Base-by-base conservation (phyloP, 192 early-diverging fungal species). In the Podila verticillata region DNA sequence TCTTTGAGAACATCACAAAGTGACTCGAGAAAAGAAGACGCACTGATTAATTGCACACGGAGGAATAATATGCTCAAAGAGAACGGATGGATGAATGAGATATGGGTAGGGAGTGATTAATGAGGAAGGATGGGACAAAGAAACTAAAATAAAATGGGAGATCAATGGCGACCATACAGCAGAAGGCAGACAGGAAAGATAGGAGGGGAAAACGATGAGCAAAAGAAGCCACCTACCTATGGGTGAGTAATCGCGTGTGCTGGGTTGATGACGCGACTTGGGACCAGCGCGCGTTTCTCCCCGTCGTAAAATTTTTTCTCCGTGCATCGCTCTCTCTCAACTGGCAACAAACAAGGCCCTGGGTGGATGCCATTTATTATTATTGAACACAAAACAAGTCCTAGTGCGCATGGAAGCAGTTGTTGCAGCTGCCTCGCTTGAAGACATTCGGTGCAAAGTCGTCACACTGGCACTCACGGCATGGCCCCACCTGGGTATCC, bases 361-460 rank as follows among this genome's bases (percentile, higher is more conserved):
- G 36, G 32, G 32, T 34, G 32, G 36, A 8, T 39, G 36, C 36
- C 8, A n/a, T 26, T 8, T 58, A n/a, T 20, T 65, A n/a, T 39
- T 63, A 54, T 61, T 69, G 54, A 26, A n/a, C n/a, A n/a, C 24
- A 26, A 24, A 17, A n/a, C n/a, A n/a, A n/a, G 7, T 64, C 34
- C 49, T 72, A 72, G 34, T 95, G 92, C 19, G 81, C 78, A 72
- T 96, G 95, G 78, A 89, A 93, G 83, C 95, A 96, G 69, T 90
- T 93, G 75, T 85, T 93, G 82, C 95, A 96, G 61, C 84, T 85
- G 9, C 81, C 88, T 32, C 82, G 79, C 68, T 90, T 89, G 80
- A 95, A 95, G 22, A 90, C 88, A 83, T 95, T 89, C 26, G 92
- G 75, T 32, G 83, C 70, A 86, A 88, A 93, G 31, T 95, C 93